Evolutionary conservation across 208 protist species (phyloP), one percentile per base, ranked within the genome.

Genomic region (Trypanosoma lewisi): DNA sequence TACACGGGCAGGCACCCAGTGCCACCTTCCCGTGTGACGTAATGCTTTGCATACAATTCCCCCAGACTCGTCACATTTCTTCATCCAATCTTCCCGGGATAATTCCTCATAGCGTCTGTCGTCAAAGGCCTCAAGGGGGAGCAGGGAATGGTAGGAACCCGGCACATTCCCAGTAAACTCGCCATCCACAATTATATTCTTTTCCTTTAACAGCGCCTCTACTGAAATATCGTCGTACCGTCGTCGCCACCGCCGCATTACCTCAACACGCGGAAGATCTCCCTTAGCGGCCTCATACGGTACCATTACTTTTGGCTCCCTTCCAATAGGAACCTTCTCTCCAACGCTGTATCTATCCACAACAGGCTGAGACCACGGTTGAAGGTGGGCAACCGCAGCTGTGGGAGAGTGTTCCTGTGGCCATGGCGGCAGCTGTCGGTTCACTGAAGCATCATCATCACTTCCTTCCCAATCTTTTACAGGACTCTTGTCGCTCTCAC

Each of bases 121-220:
- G 69, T 99, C 97, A 71, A 98, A 98, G 2, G 80, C 78, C 51
- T 97, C 86, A 11, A 98, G 77, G 2, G 95, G 95, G 11, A 98
- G 70, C 25, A 92, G 89, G 1, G 78, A 57, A 54, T 89, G 68
- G 67, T 85, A 94, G 25, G 45, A 60, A 14, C 75, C 79, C 11
- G 39, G 45, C 8, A 67, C 67, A 14, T 27, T 48, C 9, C 27
- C 42, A 5, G 34, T 49, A 7, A 50, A 55, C 14, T 76, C 59
- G n/a, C 57, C 63, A 27, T 54, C 64, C 21, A 72, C 45, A 58
- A 82, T 73, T 37, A 97, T 55, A 27, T 83, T 93, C 11, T 69
- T 81, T 41, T 80, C 73, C 23, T 57, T 33, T 2, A 98, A 79
- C 31, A 98, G 67, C 28, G 59, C 45, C 45, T 83, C 68, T 16